Base-by-base conservation (phyloP, 2,329 filamentous ascomycete genomes). In the Paecilomyces sp. region DNA sequence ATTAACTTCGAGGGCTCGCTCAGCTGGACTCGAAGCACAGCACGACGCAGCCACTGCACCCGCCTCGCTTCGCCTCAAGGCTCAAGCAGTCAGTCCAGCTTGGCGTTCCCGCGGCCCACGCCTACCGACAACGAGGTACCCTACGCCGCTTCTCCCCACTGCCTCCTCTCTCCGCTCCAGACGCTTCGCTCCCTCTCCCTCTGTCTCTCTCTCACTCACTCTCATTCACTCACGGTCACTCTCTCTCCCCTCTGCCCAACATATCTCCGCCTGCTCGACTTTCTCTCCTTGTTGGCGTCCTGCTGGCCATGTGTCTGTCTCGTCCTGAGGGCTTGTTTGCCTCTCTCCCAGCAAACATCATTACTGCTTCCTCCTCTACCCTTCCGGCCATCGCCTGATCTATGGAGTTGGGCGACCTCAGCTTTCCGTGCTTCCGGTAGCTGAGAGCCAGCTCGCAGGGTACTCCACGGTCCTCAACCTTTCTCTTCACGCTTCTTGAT, bases 361-460 rank as follows among this genome's bases (percentile, higher is more conserved):
- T 47, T 47, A n/a, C 51, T 53, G 24, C 22, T 53, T n/a, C 18
- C 51, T 53, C 51, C 1, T 28, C 18, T 22, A 53, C 22, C 51
- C 51, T 25, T n/a, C n/a, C 24, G 51, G 11, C 51, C 51, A 53
- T n/a, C 51, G 63, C 63, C 65, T 64, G 66, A 68, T 70, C 65
- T 66, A 74, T 74, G 72, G 69, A 68, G 68, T 70, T 64, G 64
- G 66, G 61, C 58, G 64, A 61, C 64, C 64, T 67, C 65, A 64
- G 59, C 66, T 61, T 60, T 61, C 65, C 66, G 67, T 72, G 68
- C 66, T 72, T 67, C 70, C 67, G 70, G 69, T 70, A 69, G 70
- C 67, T 74, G 70, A 73, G 69, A 67, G 71, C 70, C 71, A 74
- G 70, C 70, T 66, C 57, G 55, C 33, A 58, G 57, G 59, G 56